A percentile compares a stretch with the other conserved stretches of the same genome.
These are phyloP conservation scores for Metarhizium robertsii DNA, from an alignment of 2,329 filamentous ascomycete species.

Conservation along the genomic window DNA sequence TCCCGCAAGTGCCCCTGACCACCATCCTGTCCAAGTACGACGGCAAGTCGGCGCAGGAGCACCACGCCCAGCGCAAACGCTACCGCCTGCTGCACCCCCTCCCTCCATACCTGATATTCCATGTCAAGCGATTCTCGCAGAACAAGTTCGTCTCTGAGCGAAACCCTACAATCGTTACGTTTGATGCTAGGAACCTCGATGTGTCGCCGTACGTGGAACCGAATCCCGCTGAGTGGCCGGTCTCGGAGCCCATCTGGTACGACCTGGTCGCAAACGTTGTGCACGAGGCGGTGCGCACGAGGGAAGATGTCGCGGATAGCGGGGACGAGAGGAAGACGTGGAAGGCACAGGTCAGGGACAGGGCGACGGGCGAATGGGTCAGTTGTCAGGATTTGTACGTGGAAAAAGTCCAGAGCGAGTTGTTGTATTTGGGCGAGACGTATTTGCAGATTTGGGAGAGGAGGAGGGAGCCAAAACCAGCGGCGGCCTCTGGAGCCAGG, in stretches of 20 bases:
- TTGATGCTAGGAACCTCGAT: conserved; percentile 74
- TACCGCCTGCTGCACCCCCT: conserved; percentile 86
- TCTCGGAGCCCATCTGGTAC: conserved; percentile 81
- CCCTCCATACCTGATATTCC: conserved; percentile 83
- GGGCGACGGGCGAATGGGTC: conserved; percentile 77
- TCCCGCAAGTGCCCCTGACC: conserved; percentile 80
- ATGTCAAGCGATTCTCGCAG: conserved; percentile 92
- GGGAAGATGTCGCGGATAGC: conserved; percentile 81
- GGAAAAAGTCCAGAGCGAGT: conserved; percentile 77
- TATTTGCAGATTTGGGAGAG: conserved; percentile 97
- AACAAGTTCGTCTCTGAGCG: conserved; percentile 96
- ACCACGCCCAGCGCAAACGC: conserved; percentile 76
- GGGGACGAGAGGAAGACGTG: conserved; percentile 83
- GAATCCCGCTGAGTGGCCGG: conserved; percentile 59
- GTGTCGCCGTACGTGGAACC: conserved; percentile 88
- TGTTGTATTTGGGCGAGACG: conserved; percentile 85
- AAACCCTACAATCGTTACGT: conserved; percentile 97
- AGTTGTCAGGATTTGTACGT: conserved; percentile 92
- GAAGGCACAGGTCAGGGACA: conserved; percentile 84
- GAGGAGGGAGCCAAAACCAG: conserved; percentile 43
- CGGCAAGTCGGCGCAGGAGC: conserved; percentile 77
- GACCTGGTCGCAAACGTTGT: conserved; percentile 94
- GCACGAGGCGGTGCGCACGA: conserved; percentile 68
- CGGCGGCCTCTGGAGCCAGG: conserved; percentile 5
- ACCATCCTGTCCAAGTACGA: conserved; percentile 88